A percentile compares a stretch with the other conserved stretches of the same genome.
Evolutionary conservation across 441 rosid genomes (phyloP).

Genomic region (Caryocar brasiliense): DNA sequence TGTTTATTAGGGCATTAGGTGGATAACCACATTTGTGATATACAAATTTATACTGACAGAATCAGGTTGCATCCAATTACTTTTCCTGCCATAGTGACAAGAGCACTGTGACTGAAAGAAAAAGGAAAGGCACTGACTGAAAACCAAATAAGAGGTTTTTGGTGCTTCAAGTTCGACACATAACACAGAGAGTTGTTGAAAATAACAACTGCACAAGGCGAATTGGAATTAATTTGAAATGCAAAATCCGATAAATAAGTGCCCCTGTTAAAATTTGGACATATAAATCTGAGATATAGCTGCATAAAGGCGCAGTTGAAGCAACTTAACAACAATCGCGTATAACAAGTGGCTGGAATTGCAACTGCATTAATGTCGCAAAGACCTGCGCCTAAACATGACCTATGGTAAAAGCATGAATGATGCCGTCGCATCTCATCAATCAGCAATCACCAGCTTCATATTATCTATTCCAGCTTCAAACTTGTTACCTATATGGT

Average conservation of each 20-base stretch:
- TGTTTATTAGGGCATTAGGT: too few relatives aligned
- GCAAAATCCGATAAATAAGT: neutral
- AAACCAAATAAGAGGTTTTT: neutral
- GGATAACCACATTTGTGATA: too few relatives aligned
- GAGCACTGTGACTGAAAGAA: too few relatives aligned
- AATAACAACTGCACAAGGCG: too few relatives aligned
- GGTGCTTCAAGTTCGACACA: conserved; percentile 2
- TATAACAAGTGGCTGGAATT: conserved; percentile 13
- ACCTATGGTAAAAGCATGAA: conserved; percentile 4
- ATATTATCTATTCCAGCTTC: conserved; percentile 20
- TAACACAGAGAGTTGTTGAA: too few relatives aligned
- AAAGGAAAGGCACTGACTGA: too few relatives aligned
- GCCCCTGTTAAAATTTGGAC: conserved; percentile 1
- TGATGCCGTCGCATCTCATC: conserved; percentile 10
- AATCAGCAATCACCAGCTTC: conserved; percentile 6
- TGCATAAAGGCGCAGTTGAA: conserved; percentile 20
- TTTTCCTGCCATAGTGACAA: too few relatives aligned
- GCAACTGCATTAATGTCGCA: conserved; percentile 10
- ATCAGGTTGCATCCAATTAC: too few relatives aligned
- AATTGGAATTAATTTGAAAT: neutral
- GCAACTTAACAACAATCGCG: conserved; percentile 16
- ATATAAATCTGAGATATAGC: conserved; percentile 13
- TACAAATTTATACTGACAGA: too few relatives aligned
- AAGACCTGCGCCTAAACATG: conserved; percentile 9
- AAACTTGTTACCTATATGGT: conserved; percentile 6